A percentile compares a stretch with the other conserved stretches of the same genome.
Conservation (phyloP, 2,329 filamentous ascomycete species). For the Neopestalotiopsis sp. region DNA sequence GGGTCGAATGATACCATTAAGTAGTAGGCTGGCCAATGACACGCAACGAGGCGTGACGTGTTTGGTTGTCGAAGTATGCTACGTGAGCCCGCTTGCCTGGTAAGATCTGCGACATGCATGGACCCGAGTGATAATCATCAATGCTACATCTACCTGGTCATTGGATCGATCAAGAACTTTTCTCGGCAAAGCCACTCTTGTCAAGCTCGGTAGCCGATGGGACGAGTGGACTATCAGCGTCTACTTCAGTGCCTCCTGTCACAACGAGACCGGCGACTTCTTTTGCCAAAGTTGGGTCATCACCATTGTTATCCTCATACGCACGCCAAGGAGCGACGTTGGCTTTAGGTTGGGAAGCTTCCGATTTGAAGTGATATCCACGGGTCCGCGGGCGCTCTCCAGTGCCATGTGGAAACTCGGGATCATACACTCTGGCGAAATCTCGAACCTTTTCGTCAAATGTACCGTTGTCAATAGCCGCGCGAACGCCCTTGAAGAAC, state of each 20-base stretch:
- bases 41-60: too few species aligned
- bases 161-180: conserved; percentile 23
- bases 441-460: conserved; percentile 60
- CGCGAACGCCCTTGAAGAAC: conserved; percentile 77
- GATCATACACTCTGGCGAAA: conserved; percentile 66
- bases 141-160: not conserved
- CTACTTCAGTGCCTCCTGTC: conserved; percentile 39
- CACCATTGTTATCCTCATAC: conserved; percentile 40
- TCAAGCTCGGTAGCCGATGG: conserved; percentile 56
- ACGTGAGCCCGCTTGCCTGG: not conserved
- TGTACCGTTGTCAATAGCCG: conserved; percentile 64
- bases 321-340: conserved; percentile 72
- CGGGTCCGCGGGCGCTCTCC: conserved; percentile 80
- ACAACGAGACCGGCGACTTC: conserved; percentile 48
- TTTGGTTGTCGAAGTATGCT: too few species aligned
- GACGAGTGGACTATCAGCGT: conserved; percentile 53
- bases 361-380: conserved; percentile 81
- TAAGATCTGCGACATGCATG: not conserved
- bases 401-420: conserved; percentile 72
- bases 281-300: conserved; percentile 45
- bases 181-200: conserved; percentile 60
- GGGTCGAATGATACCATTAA: not conserved
- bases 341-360: conserved; percentile 67
- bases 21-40: not conserved
- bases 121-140: not conserved